A percentile compares a stretch with the other conserved stretches of the same genome.
These are phyloP conservation scores for Colletotrichum coccodes DNA, from an alignment of 2,329 filamentous ascomycete species.

Conservation along the genomic window DNA sequence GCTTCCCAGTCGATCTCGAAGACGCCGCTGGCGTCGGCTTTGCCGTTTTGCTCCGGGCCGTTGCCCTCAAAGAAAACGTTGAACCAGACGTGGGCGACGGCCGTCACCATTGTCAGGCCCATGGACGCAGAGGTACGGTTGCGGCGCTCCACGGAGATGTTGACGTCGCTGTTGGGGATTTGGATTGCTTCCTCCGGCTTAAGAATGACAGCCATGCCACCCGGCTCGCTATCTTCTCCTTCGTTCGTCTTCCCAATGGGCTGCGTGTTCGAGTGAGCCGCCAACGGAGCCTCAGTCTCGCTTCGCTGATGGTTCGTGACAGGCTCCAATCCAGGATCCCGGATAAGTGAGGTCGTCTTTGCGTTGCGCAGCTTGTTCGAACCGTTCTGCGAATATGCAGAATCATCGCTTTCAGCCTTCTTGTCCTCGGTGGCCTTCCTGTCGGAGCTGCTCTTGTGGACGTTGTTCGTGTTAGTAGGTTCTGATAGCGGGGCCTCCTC, in stretches of 20 bases:
- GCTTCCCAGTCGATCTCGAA: constrained; percentile 69
- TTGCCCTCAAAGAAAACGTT: constrained; percentile 92
- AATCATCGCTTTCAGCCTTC: not conserved
- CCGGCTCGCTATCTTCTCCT: constrained; percentile 52
- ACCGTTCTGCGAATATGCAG: constrained; percentile 27
- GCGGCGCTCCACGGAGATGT: constrained; percentile 87
- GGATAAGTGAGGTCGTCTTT: constrained; percentile 46
- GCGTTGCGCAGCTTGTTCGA: constrained; percentile 37
- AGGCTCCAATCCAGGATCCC: constrained; percentile 17
- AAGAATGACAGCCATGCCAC: constrained; percentile 81
- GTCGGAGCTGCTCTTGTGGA: constrained; percentile 15
- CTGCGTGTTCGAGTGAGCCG: constrained; percentile 3
- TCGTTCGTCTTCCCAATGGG: constrained; percentile 12
- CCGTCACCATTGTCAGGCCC: constrained; percentile 89
- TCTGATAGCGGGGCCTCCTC: constrained; percentile 47
- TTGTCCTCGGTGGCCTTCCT: constrained; percentile 20
- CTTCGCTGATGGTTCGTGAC: constrained; percentile 17
- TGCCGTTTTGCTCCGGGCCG: constrained; percentile 74
- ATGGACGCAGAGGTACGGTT: constrained; percentile 82
- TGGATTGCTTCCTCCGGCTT: constrained; percentile 75
- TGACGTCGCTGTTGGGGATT: constrained; percentile 85
- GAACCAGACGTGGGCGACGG: constrained; percentile 96
- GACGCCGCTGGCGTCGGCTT: constrained; percentile 73
- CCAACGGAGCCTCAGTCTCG: constrained; percentile 4
- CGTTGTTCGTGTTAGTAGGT: constrained; percentile 37